phyloP scores from a whole-genome alignment of 2,329 filamentous ascomycete genomes.

The Diaporthe sp. region DNA sequence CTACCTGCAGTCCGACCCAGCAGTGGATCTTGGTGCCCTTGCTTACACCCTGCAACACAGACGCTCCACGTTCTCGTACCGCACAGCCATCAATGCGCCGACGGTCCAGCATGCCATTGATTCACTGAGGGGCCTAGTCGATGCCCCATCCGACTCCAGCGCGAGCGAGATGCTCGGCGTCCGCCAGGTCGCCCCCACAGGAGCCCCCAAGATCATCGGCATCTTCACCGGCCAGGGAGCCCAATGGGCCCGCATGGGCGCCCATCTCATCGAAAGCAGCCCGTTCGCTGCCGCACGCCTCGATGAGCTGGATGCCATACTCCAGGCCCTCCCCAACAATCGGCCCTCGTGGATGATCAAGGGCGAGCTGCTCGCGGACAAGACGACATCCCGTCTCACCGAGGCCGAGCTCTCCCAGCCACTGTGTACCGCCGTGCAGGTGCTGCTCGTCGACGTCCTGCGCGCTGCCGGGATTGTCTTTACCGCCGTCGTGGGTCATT shows the following conservation, averaged over 20 bases:
- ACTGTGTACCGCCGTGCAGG: conserved; percentile 52
- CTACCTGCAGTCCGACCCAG: too few relatives aligned
- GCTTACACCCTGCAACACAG: too few relatives aligned
- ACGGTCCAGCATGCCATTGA: too few relatives aligned
- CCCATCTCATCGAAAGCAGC: conserved; percentile 43
- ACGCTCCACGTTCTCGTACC: too few relatives aligned
- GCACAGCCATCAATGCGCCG: too few relatives aligned
- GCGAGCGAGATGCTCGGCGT: too few relatives aligned
- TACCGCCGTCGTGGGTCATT: conserved; percentile 45
- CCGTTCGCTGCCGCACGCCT: too few relatives aligned
- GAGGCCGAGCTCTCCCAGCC: conserved; percentile 46
- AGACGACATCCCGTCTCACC: conserved; percentile 38
- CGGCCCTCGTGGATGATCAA: conserved; percentile 38
- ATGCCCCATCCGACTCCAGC: too few relatives aligned
- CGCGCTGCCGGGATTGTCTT: conserved; percentile 42
- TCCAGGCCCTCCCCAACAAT: conserved; percentile 30
- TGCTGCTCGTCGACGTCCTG: conserved; percentile 51
- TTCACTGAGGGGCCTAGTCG: too few relatives aligned
- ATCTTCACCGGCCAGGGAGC: conserved; percentile 48
- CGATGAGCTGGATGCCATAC: not conserved
- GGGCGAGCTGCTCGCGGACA: conserved; percentile 37
- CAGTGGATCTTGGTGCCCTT: too few relatives aligned
- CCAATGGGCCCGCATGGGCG: conserved; percentile 48
- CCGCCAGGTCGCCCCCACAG: too few relatives aligned
- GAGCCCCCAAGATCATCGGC: too few relatives aligned